These are phyloP conservation scores for Chimonanthus praecox DNA, from an alignment of 164 flowering plant genomes.

Conservation along the genomic window DNA sequence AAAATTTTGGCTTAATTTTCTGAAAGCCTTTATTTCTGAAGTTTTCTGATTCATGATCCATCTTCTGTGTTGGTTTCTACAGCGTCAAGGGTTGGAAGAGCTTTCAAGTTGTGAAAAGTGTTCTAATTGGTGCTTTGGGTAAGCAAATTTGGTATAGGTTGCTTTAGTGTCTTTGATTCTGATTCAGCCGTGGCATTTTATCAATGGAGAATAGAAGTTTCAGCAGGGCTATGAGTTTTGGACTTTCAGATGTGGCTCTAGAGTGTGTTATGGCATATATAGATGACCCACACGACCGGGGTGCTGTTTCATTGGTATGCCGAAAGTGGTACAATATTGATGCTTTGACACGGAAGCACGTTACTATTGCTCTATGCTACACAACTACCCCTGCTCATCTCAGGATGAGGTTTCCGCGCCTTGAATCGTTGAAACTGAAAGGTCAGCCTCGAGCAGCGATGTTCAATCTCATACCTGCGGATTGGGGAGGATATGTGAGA, in stretches of 20 bases:
- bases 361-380: constrained; percentile 89
- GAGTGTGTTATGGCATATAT: constrained; percentile 61
- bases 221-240: constrained; percentile 18
- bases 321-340: constrained; percentile 70
- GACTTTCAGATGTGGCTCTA: constrained; percentile 50
- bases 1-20: neutral
- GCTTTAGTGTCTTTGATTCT: neutral
- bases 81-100: neutral
- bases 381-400: constrained; percentile 60
- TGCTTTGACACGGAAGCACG: constrained; percentile 62
- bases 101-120: neutral
- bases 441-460: constrained; percentile 96
- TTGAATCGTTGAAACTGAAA: constrained; percentile 75
- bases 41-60: neutral
- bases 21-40: neutral
- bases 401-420: constrained; percentile 43
- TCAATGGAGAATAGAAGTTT: constrained; percentile 29
- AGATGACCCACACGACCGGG: constrained; percentile 62
- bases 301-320: constrained; percentile 79
- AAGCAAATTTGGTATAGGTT: neutral
- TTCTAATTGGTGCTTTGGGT: neutral
- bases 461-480: constrained; percentile 88
- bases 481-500: constrained; percentile 90
- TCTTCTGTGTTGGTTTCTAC: too few relatives aligned
- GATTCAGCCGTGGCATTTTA: neutral